These are phyloP conservation scores for Skeletonema marinoi DNA, from an alignment of 108 stramenopile species.

Conservation along the genomic window DNA sequence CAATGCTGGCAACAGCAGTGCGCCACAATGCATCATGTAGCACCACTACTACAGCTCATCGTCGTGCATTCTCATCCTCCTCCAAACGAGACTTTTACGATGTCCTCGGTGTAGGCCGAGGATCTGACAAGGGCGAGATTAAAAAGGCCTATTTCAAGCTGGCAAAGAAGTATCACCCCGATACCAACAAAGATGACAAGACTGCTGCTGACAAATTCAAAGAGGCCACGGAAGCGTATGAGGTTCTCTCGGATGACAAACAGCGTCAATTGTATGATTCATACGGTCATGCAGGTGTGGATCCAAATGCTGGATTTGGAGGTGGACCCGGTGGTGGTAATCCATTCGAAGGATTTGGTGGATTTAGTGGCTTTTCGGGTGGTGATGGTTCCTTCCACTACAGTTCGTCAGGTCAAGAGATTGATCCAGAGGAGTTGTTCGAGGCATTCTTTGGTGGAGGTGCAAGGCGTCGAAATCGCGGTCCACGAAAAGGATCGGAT, in stretches of 20 bases:
- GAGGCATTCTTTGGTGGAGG: constrained; percentile 86
- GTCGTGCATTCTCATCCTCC: constrained; percentile 53
- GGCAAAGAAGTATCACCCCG: constrained; percentile 93
- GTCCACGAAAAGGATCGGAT: constrained; percentile 86
- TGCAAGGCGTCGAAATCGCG: constrained; percentile 59
- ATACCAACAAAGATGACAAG: constrained; percentile 65
- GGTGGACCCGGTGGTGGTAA: constrained; percentile 60
- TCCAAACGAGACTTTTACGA: constrained; percentile 95
- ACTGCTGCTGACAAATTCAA: constrained; percentile 84
- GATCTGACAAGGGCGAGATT: constrained; percentile 84
- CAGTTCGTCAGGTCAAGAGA: constrained; percentile 55
- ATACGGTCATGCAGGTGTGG: constrained; percentile 91
- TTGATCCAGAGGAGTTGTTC: constrained; percentile 90
- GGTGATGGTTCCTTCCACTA: constrained; percentile 85
- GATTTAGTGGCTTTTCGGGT: constrained; percentile 63
- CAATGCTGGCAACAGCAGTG: not conserved
- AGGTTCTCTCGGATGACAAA: constrained; percentile 77
- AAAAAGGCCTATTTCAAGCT: constrained; percentile 91
- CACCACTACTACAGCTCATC: not conserved
- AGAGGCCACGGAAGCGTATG: constrained; percentile 80
- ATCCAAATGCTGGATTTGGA: constrained; percentile 77
- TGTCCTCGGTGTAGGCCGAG: constrained; percentile 80
- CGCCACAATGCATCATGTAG: not conserved
- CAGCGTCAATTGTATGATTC: constrained; percentile 66
- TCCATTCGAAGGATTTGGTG: constrained; percentile 65